Base-by-base conservation (phyloP, 257 asterid genomes). In the Solanum bulbocastanum region DNA sequence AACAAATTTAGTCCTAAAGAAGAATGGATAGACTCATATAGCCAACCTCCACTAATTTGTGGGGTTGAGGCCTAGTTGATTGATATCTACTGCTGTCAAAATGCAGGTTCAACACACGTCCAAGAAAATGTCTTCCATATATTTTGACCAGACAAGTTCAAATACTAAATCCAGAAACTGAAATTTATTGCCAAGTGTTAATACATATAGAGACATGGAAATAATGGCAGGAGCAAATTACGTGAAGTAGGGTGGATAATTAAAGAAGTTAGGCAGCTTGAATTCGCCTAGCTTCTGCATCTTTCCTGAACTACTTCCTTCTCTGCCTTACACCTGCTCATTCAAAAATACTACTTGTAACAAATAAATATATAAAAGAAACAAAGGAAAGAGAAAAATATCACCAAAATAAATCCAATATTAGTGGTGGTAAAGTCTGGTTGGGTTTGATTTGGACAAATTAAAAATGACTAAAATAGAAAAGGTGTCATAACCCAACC, bases 161-260 rank as follows among this genome's bases (percentile, higher is more conserved):
- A 52, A 25, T 65, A 15, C 8, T 60, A 62, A 62, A 12, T 20
- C n/a, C 60, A 69, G 18, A 84, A 36, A 85, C 32, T 40, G 79
- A 36, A 23, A 9, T 84, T 33, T 8, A 46, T 16, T 4, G 85
- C 66, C 85, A 81, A 44, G 35, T 44, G 42, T 65, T 49, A 71
- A 78, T 8, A 44, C 62, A 71, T 62, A 60, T 11, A 42, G 37
- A 46, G 30, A 86, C 87, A 68, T 44, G 74, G 82, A 78, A 72
- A 27, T 78, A 62, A 72, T 39, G 39, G 15, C 32, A 56, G 32
- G 71, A 72, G 42, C 6, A 22, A 90, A 56, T 91, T 94, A 94
- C 97, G 96, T 94, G 94, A 93, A 94, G 88, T 93, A 93, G 40
- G 98, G 96, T 87, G 98, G 95, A 86, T 94, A 94, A 84, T 92